Percentiles rank a stretch among this genome's conserved stretches.
phyloP scores from a whole-genome alignment of 2,329 filamentous ascomycete genomes.

The Sordariomycetes sp. region DNA sequence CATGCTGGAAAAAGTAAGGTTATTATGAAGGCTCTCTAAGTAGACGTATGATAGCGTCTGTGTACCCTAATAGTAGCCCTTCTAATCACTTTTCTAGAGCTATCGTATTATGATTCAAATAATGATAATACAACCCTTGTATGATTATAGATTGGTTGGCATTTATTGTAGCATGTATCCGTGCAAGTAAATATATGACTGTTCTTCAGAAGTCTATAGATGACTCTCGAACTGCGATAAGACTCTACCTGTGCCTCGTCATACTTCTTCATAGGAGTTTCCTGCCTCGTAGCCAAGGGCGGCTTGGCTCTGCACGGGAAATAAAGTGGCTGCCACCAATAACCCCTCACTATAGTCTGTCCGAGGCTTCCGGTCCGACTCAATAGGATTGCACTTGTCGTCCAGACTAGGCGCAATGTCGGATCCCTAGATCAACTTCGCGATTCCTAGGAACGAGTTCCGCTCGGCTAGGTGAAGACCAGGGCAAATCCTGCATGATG shows the following conservation, averaged over 20 bases:
- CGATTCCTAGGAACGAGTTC: conserved; percentile 21
- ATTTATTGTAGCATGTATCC: too few relatives aligned
- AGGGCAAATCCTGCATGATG: conserved; percentile 30
- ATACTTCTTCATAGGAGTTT: neutral
- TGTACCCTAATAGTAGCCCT: too few relatives aligned
- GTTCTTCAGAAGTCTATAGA: neutral
- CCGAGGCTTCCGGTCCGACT: neutral
- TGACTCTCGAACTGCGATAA: neutral
- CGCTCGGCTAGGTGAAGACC: conserved; percentile 34
- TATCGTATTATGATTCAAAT: too few relatives aligned
- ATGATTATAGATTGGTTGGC: too few relatives aligned
- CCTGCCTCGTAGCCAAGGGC: neutral
- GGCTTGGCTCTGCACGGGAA: neutral
- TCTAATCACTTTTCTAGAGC: too few relatives aligned
- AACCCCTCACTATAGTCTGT: conserved; percentile 1
- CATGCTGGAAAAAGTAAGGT: too few relatives aligned
- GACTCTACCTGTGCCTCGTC: neutral
- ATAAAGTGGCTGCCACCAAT: neutral
- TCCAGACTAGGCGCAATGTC: conserved; percentile 10
- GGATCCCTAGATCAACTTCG: conserved; percentile 31
- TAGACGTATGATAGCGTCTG: too few relatives aligned
- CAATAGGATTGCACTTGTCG: neutral
- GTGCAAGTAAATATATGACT: neutral
- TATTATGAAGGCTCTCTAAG: too few relatives aligned
- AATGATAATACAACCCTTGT: too few relatives aligned